Base-by-base conservation (phyloP, 2,329 filamentous ascomycete genomes). In the Aspergillus luchuensis region DNA sequence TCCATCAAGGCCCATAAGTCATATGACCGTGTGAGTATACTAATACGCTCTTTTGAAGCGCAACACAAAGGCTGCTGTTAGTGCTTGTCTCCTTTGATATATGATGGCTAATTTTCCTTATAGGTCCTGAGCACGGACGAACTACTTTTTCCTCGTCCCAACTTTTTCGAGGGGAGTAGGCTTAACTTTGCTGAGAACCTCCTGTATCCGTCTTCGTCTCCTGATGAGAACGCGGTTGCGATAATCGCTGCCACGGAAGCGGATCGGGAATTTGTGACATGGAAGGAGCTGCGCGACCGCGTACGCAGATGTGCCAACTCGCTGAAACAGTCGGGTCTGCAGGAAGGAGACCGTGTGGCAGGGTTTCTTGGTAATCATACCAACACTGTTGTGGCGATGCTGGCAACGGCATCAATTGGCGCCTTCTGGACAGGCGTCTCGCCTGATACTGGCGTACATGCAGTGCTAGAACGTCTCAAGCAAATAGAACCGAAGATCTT, bases 101-200 rank as follows among this genome's bases (percentile, higher is more conserved):
- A 5, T 39, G 8, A 25, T 49, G 6, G 28, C 65, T 68, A 43
- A 68, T 36, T 38, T 10, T 28, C 10, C 3, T 11, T 39, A 15
- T 69, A 93, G 88, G 89, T 91, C 45, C 80, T 97, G 17, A 85
- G 90, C 23, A 74, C 84, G 43, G 77, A 85, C 57, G 84, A 87
- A 5, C 82, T 86, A 50, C 90, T 98, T 84, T 98, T 92, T 70
- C 94, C 94, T 23, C 88, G 92, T 23, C 93, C 94, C 7, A 81
- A 88, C 61, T 98, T 97, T 81, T 98, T 97, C 75, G 76, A 87
- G 59, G 89, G 89, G 8, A 85, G 91, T 13, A 87, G 82, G 60
- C 82, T 98, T 66, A 99, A 98, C 76, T 98, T 97, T 74, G 93
- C 94, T 25, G 91, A 98, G 79, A 99, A 99, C 74, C 82, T 98